Conservation (phyloP, 257 asterid species). For the Primulina eburnea region DNA sequence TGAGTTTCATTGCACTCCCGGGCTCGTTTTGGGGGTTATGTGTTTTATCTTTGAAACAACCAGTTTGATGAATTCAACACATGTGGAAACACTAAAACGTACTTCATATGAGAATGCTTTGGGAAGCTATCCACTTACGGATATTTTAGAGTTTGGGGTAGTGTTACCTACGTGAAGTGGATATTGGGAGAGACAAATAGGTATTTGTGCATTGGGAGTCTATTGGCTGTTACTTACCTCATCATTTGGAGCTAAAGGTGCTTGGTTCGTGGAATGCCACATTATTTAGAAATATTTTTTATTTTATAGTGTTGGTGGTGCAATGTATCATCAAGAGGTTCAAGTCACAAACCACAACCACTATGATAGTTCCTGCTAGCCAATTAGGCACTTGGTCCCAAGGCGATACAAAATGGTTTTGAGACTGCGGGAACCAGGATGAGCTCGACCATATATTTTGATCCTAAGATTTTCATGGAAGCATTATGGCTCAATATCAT, state of each 20-base stretch:
- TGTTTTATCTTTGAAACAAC: too few species aligned
- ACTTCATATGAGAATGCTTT: not conserved
- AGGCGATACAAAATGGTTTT: not conserved
- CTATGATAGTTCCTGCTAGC: not conserved
- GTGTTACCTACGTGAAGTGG: not conserved
- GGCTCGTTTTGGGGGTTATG: not conserved
- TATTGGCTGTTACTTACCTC: not conserved
- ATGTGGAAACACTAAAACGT: not conserved
- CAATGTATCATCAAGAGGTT: not conserved
- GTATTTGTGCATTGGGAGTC: not conserved
- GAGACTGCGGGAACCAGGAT: not conserved
- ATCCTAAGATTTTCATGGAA: not conserved
- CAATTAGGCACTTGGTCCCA: not conserved
- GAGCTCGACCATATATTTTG: not conserved
- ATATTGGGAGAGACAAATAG: not conserved
- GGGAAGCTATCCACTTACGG: not conserved
- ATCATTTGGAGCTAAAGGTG: not conserved
- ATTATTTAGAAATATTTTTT: not conserved
- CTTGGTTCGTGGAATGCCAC: not conserved
- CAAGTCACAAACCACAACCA: not conserved
- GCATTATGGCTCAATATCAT: not conserved
- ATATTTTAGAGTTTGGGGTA: not conserved
- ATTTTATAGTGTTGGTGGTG: not conserved
- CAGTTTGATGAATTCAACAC: too few species aligned
- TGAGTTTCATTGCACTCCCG: not conserved